A percentile compares a stretch with the other conserved stretches of the same genome.
Evolutionary conservation across 2,329 filamentous ascomycete genomes (phyloP).

Genomic region (Aureobasidium vineae): DNA sequence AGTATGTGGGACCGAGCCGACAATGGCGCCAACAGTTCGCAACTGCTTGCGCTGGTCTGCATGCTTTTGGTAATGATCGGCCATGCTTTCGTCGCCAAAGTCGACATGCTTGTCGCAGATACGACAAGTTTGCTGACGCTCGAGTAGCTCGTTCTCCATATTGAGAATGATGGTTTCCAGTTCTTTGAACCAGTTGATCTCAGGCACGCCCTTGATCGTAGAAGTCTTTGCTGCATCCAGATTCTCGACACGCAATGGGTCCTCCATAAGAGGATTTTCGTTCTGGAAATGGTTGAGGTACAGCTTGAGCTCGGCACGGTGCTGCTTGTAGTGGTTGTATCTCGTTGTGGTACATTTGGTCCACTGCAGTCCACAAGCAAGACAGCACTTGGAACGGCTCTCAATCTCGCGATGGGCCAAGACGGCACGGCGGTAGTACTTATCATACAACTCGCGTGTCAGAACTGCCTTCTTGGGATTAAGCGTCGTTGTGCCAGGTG

Average conservation of each 20-base stretch:
- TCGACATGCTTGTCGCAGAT: slow-evolving; percentile 13
- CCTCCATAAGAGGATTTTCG: background rate
- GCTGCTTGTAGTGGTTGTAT: slow-evolving; percentile 10
- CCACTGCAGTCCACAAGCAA: slow-evolving; percentile 13
- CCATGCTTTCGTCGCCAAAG: background rate
- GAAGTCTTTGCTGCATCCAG: background rate
- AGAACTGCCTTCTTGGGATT: slow-evolving; percentile 6
- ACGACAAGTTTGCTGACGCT: slow-evolving; percentile 17
- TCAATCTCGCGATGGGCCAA: slow-evolving; percentile 1
- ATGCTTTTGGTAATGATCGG: slow-evolving; percentile 16
- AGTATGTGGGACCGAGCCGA: background rate
- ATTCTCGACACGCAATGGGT: background rate
- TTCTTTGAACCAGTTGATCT: slow-evolving; percentile 6
- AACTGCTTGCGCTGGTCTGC: background rate
- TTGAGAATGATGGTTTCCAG: background rate
- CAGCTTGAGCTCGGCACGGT: background rate
- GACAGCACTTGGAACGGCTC: slow-evolving; percentile 4
- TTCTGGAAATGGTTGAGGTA: background rate
- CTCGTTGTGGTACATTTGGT: background rate
- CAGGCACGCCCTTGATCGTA: background rate
- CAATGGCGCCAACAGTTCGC: background rate
- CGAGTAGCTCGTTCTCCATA: slow-evolving; percentile 22
- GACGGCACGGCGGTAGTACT: background rate
- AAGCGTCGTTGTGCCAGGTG: background rate
- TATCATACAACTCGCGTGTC: background rate